These are phyloP conservation scores for Lodderomyces orthopsilosis DNA, from an alignment of 1,139 yeast species.

Conservation along the genomic window DNA sequence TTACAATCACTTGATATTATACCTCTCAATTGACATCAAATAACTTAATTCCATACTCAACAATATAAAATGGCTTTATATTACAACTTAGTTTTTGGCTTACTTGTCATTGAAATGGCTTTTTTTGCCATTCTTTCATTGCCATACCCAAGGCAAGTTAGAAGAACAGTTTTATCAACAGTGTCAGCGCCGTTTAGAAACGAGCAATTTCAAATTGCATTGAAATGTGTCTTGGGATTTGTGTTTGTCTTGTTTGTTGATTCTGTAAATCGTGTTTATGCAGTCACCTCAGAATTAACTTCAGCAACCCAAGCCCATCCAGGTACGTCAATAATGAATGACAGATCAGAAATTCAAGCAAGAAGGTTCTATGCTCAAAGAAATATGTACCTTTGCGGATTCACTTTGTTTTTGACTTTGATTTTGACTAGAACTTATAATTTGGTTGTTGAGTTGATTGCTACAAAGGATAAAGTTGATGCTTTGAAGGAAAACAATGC, in stretches of 20 bases:
- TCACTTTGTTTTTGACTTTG: constrained; percentile 85
- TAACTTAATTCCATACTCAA: constrained; percentile 3
- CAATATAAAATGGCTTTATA: constrained; percentile 61
- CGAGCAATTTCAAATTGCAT: constrained; percentile 70
- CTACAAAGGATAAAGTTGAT: constrained; percentile 60
- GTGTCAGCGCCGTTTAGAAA: constrained; percentile 69
- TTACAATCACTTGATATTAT: too few species aligned
- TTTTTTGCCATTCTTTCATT: constrained; percentile 77
- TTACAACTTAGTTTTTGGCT: constrained; percentile 69
- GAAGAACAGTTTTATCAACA: constrained; percentile 64
- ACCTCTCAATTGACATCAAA: neutral
- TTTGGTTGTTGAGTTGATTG: constrained; percentile 72
- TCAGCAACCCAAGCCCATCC: constrained; percentile 10
- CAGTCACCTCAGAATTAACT: constrained; percentile 64
- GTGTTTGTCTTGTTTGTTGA: constrained; percentile 83
- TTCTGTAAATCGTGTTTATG: constrained; percentile 78
- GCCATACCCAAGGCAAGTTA: constrained; percentile 76
- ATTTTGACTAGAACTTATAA: constrained; percentile 84
- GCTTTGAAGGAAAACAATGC: constrained; percentile 34
- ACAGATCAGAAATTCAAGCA: constrained; percentile 79
- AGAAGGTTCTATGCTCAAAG: constrained; percentile 94
- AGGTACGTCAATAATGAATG: constrained; percentile 35
- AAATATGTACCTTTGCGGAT: constrained; percentile 94
- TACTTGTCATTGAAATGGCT: constrained; percentile 76
- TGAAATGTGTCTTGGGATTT: constrained; percentile 82